Conservation (phyloP, 768 basidiomycete species). For the Cystofilobasidium bisporidii region DNA sequence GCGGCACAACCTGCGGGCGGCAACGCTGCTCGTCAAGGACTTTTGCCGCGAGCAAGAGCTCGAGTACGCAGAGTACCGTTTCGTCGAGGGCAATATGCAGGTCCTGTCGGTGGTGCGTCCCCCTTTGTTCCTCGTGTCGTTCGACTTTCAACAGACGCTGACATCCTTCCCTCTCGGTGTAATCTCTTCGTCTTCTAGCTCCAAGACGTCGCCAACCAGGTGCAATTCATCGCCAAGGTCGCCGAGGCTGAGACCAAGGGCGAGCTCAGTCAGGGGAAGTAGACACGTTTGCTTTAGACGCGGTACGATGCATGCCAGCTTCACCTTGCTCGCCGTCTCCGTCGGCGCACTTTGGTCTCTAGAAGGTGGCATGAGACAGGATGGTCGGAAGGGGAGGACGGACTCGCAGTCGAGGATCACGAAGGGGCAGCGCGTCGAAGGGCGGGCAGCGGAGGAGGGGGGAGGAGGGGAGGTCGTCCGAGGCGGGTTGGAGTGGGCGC, state of each 20-base stretch:
- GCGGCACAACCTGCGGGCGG: slow-evolving; percentile 77
- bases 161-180: neutral
- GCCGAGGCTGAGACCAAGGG: slow-evolving; percentile 56
- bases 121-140: neutral
- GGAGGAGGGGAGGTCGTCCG: too few relatives aligned
- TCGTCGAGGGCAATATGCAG: slow-evolving; percentile 71
- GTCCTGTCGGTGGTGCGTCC: slow-evolving; percentile 55
- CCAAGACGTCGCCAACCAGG: slow-evolving; percentile 75
- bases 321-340: too few relatives aligned
- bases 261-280: slow-evolving; percentile 23
- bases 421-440: too few relatives aligned
- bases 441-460: too few relatives aligned
- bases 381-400: too few relatives aligned
- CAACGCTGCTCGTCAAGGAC: slow-evolving; percentile 72
- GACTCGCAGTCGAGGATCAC: too few relatives aligned
- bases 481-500: too few relatives aligned
- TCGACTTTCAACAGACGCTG: neutral
- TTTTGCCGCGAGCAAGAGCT: slow-evolving; percentile 68
- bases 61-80: slow-evolving; percentile 83
- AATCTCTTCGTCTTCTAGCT: slow-evolving; percentile 40
- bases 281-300: neutral
- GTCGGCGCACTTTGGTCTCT: too few relatives aligned
- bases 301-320: too few relatives aligned
- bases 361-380: too few relatives aligned
- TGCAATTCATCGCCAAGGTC: slow-evolving; percentile 68